Evolutionary conservation across 2,329 filamentous ascomycete genomes (phyloP).

Genomic region (Aspergillus tanneri): DNA sequence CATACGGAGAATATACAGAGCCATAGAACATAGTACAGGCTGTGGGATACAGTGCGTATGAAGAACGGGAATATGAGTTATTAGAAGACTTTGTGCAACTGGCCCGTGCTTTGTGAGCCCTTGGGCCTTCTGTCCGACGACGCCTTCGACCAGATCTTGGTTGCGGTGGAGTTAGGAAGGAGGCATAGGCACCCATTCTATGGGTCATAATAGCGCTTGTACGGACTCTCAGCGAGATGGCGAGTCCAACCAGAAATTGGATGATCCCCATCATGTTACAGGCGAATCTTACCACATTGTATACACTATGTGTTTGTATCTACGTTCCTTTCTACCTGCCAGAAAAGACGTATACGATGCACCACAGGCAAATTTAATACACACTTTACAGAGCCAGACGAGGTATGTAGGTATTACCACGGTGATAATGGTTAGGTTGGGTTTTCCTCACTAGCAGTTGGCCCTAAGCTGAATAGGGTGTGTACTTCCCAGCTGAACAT

Average conservation of each 20-base stretch:
- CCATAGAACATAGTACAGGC: neutral
- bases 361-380: neutral
- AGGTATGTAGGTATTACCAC: neutral
- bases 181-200: too few relatives aligned
- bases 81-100: conserved; percentile 3
- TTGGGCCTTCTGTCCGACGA: conserved; percentile 3
- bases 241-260: too few relatives aligned
- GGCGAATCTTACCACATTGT: too few relatives aligned
- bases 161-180: neutral
- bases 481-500: conserved; percentile 10
- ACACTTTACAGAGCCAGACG: neutral
- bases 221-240: too few relatives aligned
- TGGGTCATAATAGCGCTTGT: too few relatives aligned
- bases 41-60: neutral
- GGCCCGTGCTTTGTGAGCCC: conserved; percentile 8
- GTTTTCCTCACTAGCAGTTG: conserved; percentile 4
- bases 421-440: conserved; percentile 3
- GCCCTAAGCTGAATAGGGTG: neutral
- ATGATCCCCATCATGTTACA: too few relatives aligned
- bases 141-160: neutral
- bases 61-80: neutral
- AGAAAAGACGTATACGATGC: too few relatives aligned
- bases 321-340: too few relatives aligned
- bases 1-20: neutral
- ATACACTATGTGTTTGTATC: too few relatives aligned